phyloP scores from a whole-genome alignment of 352 stramenopile species.

The Globisporangium nodosum region DNA sequence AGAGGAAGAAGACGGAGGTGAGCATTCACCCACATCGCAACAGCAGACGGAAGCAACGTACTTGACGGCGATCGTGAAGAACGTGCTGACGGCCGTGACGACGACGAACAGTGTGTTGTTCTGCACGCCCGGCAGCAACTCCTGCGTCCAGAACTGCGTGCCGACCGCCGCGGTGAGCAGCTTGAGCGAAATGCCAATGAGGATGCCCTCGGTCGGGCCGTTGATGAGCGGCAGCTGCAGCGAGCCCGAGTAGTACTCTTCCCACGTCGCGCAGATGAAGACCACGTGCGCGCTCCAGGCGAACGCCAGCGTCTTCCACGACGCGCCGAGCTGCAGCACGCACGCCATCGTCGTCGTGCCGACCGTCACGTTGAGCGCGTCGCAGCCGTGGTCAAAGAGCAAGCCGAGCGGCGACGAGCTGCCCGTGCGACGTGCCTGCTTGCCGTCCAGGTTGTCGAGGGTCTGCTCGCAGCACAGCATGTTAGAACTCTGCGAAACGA shows the following conservation, averaged over 20 bases:
- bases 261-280: conserved; percentile 87
- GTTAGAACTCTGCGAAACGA: not conserved
- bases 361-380: conserved; percentile 80
- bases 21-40: not conserved
- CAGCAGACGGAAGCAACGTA: conserved; percentile 24
- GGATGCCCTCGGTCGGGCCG: conserved; percentile 94
- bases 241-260: conserved; percentile 93
- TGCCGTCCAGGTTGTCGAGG: conserved; percentile 83
- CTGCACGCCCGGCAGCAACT: conserved; percentile 56
- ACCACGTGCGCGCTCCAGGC: conserved; percentile 71
- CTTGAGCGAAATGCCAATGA: conserved; percentile 80
- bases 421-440: conserved; percentile 74
- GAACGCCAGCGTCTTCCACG: conserved; percentile 75
- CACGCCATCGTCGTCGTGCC: conserved; percentile 79
- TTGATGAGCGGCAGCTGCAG: conserved; percentile 96
- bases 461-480: conserved; percentile 25
- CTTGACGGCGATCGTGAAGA: conserved; percentile 69
- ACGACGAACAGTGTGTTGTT: conserved; percentile 84
- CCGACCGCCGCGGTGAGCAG: conserved; percentile 61
- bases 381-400: conserved; percentile 83
- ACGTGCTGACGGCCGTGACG: conserved; percentile 47
- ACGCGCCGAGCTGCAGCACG: conserved; percentile 67
- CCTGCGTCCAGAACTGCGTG: conserved; percentile 62
- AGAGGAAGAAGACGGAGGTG: conserved; percentile 3
- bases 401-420: conserved; percentile 75